These are phyloP conservation scores for Kurtzmaniella quercitrusa DNA, from an alignment of 1,139 yeast genomes.

Conservation along the genomic window DNA sequence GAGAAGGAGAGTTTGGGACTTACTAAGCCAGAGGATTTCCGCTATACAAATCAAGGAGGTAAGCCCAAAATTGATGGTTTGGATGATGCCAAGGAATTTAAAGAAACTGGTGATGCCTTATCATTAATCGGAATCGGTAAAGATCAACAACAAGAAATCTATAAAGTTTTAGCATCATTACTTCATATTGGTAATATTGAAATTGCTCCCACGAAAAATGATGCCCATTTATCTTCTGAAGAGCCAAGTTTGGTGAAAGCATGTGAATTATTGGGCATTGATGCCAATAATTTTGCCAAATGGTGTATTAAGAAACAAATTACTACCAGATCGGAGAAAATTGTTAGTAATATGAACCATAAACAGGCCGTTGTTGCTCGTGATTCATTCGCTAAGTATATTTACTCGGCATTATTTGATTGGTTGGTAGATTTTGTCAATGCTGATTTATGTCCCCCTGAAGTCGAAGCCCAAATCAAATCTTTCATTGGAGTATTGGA, in stretches of 20 bases:
- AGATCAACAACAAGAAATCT: slow-evolving; percentile 63
- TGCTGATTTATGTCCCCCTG: slow-evolving; percentile 73
- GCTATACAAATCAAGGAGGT: slow-evolving; percentile 90
- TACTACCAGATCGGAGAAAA: slow-evolving; percentile 88
- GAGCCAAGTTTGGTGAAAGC: slow-evolving; percentile 84
- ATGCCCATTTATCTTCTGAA: slow-evolving; percentile 77
- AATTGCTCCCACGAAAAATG: slow-evolving; percentile 80
- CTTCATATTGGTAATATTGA: slow-evolving; percentile 92
- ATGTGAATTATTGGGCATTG: slow-evolving; percentile 80
- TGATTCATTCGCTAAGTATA: slow-evolving; percentile 93
- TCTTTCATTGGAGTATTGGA: slow-evolving; percentile 95
- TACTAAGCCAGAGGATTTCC: slow-evolving; percentile 61
- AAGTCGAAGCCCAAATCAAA: slow-evolving; percentile 51
- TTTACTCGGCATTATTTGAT: slow-evolving; percentile 88
- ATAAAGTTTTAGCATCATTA: slow-evolving; percentile 79
- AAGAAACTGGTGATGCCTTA: slow-evolving; percentile 71
- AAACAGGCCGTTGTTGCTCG: slow-evolving; percentile 88
- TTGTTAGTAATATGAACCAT: slow-evolving; percentile 76
- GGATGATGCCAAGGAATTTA: slow-evolving; percentile 77
- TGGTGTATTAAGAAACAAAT: slow-evolving; percentile 96
- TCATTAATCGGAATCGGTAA: slow-evolving; percentile 68
- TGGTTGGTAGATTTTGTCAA: slow-evolving; percentile 91
- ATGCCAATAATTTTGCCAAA: slow-evolving; percentile 69
- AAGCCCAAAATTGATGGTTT: slow-evolving; percentile 67
- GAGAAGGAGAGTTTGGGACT: slow-evolving; percentile 59